These are phyloP conservation scores for Zychaea mexicana DNA, from an alignment of 371 early-diverging fungal genomes.

Conservation along the genomic window DNA sequence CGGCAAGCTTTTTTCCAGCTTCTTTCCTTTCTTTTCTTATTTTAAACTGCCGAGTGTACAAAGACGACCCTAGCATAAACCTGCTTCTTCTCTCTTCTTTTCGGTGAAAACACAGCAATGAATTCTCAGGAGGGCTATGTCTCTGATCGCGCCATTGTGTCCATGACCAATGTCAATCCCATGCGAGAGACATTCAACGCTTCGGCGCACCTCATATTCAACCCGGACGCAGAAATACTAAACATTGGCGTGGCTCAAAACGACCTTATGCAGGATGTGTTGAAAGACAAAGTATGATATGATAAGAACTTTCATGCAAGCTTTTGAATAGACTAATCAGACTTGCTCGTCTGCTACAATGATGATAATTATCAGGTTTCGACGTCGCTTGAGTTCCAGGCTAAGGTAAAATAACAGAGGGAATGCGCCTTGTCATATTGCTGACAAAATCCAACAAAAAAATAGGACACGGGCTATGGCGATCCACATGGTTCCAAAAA, in stretches of 20 bases:
- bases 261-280: conserved; percentile 50
- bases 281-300: conserved; percentile 49
- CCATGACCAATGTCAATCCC: background rate
- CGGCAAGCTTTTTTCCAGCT: too few relatives aligned
- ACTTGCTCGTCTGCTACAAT: too few relatives aligned
- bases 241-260: conserved; percentile 81
- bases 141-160: background rate
- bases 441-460: background rate
- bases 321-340: too few relatives aligned
- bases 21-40: too few relatives aligned
- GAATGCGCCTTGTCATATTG: background rate
- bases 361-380: background rate
- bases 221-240: conserved; percentile 30
- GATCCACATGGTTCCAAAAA: conserved; percentile 51
- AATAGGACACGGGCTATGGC: conserved; percentile 50
- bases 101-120: too few relatives aligned
- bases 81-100: too few relatives aligned
- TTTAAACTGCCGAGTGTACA: too few relatives aligned
- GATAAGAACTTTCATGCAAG: too few relatives aligned
- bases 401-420: background rate
- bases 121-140: background rate
- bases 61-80: too few relatives aligned
- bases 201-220: conserved; percentile 30
- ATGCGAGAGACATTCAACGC: conserved; percentile 4
- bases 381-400: background rate